A percentile compares a stretch with the other conserved stretches of the same genome.
phyloP scores from a whole-genome alignment of 192 early-diverging fungal species.

The Gaertneriomyces sp. region DNA sequence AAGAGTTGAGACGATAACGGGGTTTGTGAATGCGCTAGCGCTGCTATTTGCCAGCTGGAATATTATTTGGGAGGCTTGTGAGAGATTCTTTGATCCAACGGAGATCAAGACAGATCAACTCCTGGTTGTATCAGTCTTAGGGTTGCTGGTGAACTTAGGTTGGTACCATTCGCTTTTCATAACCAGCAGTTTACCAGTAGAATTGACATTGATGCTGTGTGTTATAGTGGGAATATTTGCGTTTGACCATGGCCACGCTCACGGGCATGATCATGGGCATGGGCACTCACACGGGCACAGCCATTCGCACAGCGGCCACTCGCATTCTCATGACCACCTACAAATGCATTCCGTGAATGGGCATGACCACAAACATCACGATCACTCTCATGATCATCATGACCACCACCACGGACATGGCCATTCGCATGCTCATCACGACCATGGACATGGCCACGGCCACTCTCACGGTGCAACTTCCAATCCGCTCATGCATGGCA shows the following conservation, averaged over 20 bases:
- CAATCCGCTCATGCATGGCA: conserved; percentile 39
- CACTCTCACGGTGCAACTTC: conserved; percentile 40
- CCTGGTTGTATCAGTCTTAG: conserved; percentile 82
- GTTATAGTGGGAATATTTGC: conserved; percentile 79
- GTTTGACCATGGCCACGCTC: conserved; percentile 74
- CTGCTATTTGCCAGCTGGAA: conserved; percentile 82
- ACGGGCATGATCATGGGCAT: conserved; percentile 58
- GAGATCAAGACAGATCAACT: conserved; percentile 77
- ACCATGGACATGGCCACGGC: conserved; percentile 24
- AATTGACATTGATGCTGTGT: neutral
- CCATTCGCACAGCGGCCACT: conserved; percentile 21
- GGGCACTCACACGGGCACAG: conserved; percentile 57
- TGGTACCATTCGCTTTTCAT: neutral
- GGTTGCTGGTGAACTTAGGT: conserved; percentile 83
- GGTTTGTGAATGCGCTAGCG: conserved; percentile 90
- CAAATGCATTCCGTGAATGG: conserved; percentile 18
- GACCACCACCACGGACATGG: conserved; percentile 38
- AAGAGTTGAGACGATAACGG: conserved; percentile 87
- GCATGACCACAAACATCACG: conserved; percentile 61
- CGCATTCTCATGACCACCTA: conserved; percentile 15
- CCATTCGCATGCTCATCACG: conserved; percentile 24
- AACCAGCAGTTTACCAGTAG: conserved; percentile 2
- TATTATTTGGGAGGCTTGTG: conserved; percentile 89
- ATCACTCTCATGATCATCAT: conserved; percentile 51
- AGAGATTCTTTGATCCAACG: conserved; percentile 79